phyloP scores from a whole-genome alignment of 805 yeast genomes.

The Yamadazyma sp. region DNA sequence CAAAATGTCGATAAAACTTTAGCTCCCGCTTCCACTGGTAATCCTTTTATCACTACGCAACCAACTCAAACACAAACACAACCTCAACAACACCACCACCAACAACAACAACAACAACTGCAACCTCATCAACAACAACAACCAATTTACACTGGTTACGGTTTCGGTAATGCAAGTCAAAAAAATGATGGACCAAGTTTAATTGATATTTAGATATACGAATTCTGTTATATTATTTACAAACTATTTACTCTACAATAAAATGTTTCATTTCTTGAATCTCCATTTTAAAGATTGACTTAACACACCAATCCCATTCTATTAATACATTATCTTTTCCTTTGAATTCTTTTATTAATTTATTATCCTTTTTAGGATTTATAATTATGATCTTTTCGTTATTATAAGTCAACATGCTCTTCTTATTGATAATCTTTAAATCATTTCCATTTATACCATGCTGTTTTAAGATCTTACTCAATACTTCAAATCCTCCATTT shows the following conservation, averaged over 20 bases:
- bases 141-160: constrained; percentile 82
- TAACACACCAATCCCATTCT: constrained; percentile 66
- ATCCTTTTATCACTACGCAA: constrained; percentile 66
- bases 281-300: constrained; percentile 50
- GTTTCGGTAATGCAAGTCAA: constrained; percentile 78
- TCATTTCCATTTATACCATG: constrained; percentile 49
- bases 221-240: background rate
- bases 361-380: constrained; percentile 36
- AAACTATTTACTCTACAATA: constrained; percentile 3
- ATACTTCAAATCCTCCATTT: constrained; percentile 57
- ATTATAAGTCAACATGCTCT: constrained; percentile 25
- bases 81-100: constrained; percentile 7
- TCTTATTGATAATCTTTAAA: constrained; percentile 11
- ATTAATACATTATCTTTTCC: constrained; percentile 27
- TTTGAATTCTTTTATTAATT: constrained; percentile 20
- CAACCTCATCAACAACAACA: constrained; percentile 21
- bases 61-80: constrained; percentile 27
- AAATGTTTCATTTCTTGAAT: constrained; percentile 21
- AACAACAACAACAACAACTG: constrained; percentile 11
- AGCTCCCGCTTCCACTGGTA: constrained; percentile 43
- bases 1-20: constrained; percentile 35
- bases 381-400: constrained; percentile 17
- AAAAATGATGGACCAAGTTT: constrained; percentile 43
- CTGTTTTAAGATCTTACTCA: constrained; percentile 53
- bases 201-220: constrained; percentile 36